These are phyloP conservation scores for Echites panduratus DNA, from an alignment of 257 asterid genomes.

Conservation along the genomic window DNA sequence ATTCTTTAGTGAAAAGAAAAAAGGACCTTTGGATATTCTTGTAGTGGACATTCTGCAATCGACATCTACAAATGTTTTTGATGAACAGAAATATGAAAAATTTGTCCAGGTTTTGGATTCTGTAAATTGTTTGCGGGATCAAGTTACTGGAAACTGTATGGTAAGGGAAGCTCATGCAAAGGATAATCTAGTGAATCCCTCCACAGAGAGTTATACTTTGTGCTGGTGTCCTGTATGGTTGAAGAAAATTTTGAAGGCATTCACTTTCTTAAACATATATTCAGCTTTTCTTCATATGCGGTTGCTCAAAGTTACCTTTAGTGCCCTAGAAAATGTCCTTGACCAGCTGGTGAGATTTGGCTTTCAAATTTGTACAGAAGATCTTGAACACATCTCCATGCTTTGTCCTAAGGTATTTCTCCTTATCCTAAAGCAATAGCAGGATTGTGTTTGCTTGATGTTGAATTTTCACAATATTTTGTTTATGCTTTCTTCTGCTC, in stretches of 20 bases:
- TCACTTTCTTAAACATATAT: conserved; percentile 51
- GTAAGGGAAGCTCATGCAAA: conserved; percentile 27
- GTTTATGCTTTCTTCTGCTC: not conserved
- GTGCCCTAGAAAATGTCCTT: conserved; percentile 38
- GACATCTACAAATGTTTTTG: conserved; percentile 30
- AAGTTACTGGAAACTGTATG: conserved; percentile 50
- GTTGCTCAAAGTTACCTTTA: conserved; percentile 31
- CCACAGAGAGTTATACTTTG: conserved; percentile 23
- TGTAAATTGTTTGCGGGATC: conserved; percentile 52
- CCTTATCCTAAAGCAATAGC: conserved; percentile 2
- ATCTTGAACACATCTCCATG: conserved; percentile 58
- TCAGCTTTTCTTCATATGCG: conserved; percentile 57
- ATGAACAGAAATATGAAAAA: conserved; percentile 35
- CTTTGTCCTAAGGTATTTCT: conserved; percentile 67
- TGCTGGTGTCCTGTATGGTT: conserved; percentile 75
- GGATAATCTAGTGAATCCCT: conserved; percentile 24
- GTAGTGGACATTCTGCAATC: conserved; percentile 37
- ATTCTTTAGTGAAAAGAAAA: conserved; percentile 26
- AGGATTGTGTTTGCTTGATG: not conserved
- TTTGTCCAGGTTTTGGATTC: conserved; percentile 43
- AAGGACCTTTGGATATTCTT: conserved; percentile 30
- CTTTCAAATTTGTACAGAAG: conserved; percentile 33
- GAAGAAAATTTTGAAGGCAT: conserved; percentile 53
- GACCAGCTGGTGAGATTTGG: conserved; percentile 47
- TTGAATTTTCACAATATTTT: not conserved